Evolutionary conservation across 2,329 filamentous ascomycete species (phyloP).

Genomic region (Didymella segeticola): DNA sequence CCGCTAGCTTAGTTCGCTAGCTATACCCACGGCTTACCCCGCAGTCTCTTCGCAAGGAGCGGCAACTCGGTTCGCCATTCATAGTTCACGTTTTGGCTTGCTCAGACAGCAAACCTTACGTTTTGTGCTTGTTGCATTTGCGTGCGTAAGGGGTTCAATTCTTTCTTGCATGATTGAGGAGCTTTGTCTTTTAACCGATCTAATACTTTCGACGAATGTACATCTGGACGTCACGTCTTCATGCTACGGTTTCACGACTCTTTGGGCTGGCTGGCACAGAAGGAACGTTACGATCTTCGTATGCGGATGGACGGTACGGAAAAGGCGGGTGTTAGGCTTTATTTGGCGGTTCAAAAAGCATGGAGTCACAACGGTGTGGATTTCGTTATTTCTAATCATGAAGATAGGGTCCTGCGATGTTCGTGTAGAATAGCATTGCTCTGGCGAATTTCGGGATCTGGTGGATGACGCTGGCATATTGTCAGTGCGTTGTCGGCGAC

Average conservation of each 20-base stretch:
- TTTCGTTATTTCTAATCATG: constrained; percentile 19
- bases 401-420: constrained; percentile 8
- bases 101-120: constrained; percentile 22
- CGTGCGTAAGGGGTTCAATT: constrained; percentile 37
- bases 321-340: constrained; percentile 21
- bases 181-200: constrained; percentile 23
- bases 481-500: not conserved
- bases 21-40: constrained; percentile 8
- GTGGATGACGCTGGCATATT: constrained; percentile 9
- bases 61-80: constrained; percentile 6
- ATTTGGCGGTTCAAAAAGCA: constrained; percentile 31
- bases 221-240: constrained; percentile 18
- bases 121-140: constrained; percentile 45
- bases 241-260: constrained; percentile 27
- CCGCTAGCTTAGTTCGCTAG: constrained; percentile 37
- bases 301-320: constrained; percentile 14
- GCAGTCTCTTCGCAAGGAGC: not conserved
- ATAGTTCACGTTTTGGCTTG: constrained; percentile 24
- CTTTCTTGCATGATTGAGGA: constrained; percentile 27
- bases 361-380: constrained; percentile 24
- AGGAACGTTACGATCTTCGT: constrained; percentile 26
- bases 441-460: constrained; percentile 19
- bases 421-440: constrained; percentile 31
- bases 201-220: constrained; percentile 26
- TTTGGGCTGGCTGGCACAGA: constrained; percentile 37